These are phyloP conservation scores for Rasamsonia emersonii DNA, from an alignment of 2,329 filamentous ascomycete genomes.

Conservation along the genomic window DNA sequence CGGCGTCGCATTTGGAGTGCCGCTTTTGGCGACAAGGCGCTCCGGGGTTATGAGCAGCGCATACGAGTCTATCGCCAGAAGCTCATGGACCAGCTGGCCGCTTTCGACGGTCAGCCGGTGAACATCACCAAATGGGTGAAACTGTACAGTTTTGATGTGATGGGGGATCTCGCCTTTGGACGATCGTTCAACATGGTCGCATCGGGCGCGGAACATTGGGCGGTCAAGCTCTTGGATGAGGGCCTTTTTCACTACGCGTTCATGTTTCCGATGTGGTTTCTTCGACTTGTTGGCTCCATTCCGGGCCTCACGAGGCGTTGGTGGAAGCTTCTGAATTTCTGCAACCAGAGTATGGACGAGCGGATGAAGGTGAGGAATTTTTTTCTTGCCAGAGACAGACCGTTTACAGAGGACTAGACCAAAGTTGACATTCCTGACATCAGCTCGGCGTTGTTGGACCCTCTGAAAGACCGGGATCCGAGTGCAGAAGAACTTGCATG, in stretches of 20 bases:
- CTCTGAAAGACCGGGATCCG: conserved; percentile 11
- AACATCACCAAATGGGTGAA: conserved; percentile 34
- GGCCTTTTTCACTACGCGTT: conserved; percentile 16
- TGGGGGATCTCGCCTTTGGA: conserved; percentile 38
- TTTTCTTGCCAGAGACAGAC: conserved; percentile 4
- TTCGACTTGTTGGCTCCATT: conserved; percentile 21
- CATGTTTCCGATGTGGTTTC: conserved; percentile 23
- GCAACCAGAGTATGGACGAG: conserved; percentile 21
- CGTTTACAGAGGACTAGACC: background rate
- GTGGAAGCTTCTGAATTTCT: conserved; percentile 28
- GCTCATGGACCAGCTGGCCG: conserved; percentile 22
- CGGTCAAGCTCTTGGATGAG: conserved; percentile 28
- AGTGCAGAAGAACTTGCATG: conserved; percentile 14
- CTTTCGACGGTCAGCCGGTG: conserved; percentile 16
- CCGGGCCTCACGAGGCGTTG: conserved; percentile 25
- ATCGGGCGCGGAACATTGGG: conserved; percentile 11
- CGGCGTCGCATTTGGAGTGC: conserved; percentile 33
- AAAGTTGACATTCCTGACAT: conserved; percentile 16
- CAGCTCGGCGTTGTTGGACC: conserved; percentile 17
- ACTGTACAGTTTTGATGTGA: conserved; percentile 38
- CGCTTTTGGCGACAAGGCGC: conserved; percentile 33
- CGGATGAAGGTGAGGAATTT: conserved; percentile 23
- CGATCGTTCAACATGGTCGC: conserved; percentile 17
- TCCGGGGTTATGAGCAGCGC: conserved; percentile 34
- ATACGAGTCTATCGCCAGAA: conserved; percentile 28